Evolutionary conservation across 352 stramenopile genomes (phyloP).

Genomic region (Globisporangium abappressorium): DNA sequence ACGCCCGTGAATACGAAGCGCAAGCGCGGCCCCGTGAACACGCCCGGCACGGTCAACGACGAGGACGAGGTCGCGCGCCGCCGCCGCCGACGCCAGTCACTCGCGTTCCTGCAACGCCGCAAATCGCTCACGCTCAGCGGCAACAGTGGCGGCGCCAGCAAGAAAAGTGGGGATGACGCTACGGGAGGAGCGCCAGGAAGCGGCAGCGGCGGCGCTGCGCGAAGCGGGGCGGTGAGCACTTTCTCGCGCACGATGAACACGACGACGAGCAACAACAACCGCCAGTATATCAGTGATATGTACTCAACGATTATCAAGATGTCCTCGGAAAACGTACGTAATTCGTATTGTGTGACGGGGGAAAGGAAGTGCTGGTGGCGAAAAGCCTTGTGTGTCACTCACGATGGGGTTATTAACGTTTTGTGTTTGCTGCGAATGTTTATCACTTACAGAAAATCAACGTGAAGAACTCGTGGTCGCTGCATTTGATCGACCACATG

Average conservation of each 20-base stretch:
- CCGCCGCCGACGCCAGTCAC: conserved; percentile 54
- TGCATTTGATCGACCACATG: conserved; percentile 98
- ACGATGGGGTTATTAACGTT: neutral
- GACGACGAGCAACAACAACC: conserved; percentile 26
- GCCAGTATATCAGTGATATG: conserved; percentile 89
- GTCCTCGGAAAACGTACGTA: conserved; percentile 85
- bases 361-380: neutral
- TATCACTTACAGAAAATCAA: conserved; percentile 91
- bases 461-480: conserved; percentile 95
- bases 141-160: conserved; percentile 20
- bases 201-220: neutral
- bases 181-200: conserved; percentile 4
- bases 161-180: conserved; percentile 15
- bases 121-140: conserved; percentile 57
- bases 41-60: conserved; percentile 41
- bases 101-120: conserved; percentile 69
- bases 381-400: neutral
- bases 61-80: conserved; percentile 67
- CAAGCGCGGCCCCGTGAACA: conserved; percentile 31
- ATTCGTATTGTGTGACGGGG: neutral
- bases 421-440: neutral
- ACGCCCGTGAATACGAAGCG: conserved; percentile 26
- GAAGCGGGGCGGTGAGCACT: neutral
- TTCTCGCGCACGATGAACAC: conserved; percentile 14
- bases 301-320: conserved; percentile 92